phyloP scores from a whole-genome alignment of 139 green algal species.

The Mesotaenium endlicherianum region DNA sequence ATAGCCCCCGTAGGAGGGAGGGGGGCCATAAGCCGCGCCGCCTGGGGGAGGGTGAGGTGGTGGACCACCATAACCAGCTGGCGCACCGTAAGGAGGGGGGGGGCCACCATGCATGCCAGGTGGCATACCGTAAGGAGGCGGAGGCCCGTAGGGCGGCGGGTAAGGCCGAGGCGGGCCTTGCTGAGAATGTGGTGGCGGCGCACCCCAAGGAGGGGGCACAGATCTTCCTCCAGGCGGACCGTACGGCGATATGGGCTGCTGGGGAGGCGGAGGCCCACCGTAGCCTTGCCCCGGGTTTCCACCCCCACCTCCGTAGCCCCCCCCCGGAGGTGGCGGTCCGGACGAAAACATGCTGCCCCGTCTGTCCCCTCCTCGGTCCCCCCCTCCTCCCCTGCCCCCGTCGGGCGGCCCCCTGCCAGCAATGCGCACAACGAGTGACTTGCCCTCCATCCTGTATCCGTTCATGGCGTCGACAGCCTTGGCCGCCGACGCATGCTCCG shows the following conservation, averaged over 20 bases:
- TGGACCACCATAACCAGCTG: background rate
- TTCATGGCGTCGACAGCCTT: conserved; percentile 46
- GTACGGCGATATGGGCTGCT: background rate
- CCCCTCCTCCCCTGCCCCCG: conserved; percentile 15
- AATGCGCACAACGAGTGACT: conserved; percentile 57
- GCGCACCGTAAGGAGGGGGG: background rate
- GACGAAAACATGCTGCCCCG: background rate
- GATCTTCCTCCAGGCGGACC: background rate
- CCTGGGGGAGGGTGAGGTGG: background rate
- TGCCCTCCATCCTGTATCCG: conserved; percentile 50
- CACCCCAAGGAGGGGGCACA: background rate
- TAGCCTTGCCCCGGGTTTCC: background rate
- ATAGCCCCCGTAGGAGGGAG: background rate
- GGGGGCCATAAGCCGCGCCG: background rate
- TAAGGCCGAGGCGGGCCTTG: background rate
- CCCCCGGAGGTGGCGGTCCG: background rate
- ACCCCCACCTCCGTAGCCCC: background rate
- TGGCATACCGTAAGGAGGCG: no score
- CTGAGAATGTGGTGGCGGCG: background rate
- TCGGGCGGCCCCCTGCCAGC: conserved; percentile 1
- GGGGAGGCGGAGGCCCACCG: background rate
- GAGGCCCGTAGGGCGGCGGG: no score
- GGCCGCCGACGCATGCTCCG: conserved; percentile 4
- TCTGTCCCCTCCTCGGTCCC: background rate
- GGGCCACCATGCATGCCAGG: conserved; percentile 1